Conservation (phyloP, 805 yeast genomes). For the Pichia heedii region DNA sequence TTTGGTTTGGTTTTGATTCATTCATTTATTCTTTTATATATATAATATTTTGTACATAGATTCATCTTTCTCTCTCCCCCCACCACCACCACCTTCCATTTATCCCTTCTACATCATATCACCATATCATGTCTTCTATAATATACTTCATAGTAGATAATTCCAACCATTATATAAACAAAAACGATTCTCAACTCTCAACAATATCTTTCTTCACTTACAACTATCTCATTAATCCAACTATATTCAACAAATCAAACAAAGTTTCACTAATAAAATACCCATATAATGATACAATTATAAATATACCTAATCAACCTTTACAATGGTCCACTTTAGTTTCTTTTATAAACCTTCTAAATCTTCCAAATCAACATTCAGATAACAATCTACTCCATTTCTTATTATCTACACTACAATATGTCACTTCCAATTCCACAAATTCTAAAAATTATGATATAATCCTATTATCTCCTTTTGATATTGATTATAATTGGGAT, state of each 20-base stretch:
- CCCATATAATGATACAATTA: background rate
- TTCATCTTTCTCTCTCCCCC: background rate
- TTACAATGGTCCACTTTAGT: slow-evolving; percentile 1
- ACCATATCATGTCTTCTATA: slow-evolving; percentile 3
- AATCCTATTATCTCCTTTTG: slow-evolving; percentile 1
- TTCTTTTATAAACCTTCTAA: too few relatives aligned
- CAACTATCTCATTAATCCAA: slow-evolving; percentile 6
- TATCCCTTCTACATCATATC: too few relatives aligned
- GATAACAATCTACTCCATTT: background rate
- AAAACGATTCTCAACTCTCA: background rate
- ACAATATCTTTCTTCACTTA: slow-evolving; percentile 2
- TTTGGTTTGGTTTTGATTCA: slow-evolving; percentile 2
- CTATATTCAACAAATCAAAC: slow-evolving; percentile 1
- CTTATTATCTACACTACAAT: background rate
- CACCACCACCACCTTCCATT: too few relatives aligned
- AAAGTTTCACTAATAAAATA: slow-evolving; percentile 1
- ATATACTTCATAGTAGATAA: background rate
- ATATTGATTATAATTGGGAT: slow-evolving; percentile 1
- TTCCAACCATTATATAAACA: background rate
- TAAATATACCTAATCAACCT: background rate
- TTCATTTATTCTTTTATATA: background rate
- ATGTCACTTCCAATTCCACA: background rate
- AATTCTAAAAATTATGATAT: slow-evolving; percentile 1
- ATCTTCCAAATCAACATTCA: too few relatives aligned
- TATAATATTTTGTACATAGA: too few relatives aligned